Conservation (phyloP, 2,329 filamentous ascomycete genomes). For the Fusarium gaditjirri region DNA sequence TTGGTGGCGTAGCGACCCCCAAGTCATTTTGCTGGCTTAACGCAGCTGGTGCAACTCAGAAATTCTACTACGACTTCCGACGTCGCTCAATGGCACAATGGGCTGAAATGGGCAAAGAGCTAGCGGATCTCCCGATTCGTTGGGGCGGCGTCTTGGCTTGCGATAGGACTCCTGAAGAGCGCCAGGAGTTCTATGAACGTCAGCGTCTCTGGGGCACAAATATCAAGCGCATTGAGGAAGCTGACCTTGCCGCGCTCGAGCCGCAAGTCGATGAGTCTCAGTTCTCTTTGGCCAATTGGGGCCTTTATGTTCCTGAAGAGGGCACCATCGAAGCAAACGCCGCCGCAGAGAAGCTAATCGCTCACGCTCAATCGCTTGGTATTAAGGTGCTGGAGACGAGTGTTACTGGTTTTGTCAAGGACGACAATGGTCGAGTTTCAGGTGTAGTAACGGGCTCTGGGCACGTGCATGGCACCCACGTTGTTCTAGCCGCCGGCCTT, state of each 20-base stretch:
- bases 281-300: conserved; percentile 9
- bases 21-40: conserved; percentile 27
- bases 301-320: conserved; percentile 11
- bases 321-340: conserved; percentile 20
- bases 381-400: rapidly evolving
- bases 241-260: background rate
- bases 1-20: background rate
- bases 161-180: background rate
- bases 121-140: conserved; percentile 7
- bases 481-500: background rate
- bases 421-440: background rate
- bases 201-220: background rate
- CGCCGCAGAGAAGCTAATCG: background rate
- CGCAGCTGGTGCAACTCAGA: conserved; percentile 3
- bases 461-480: background rate
- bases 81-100: conserved; percentile 17
- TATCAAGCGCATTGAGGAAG: background rate
- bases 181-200: background rate
- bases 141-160: conserved; percentile 21
- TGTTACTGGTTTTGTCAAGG: background rate
- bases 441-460: background rate
- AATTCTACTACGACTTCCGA: conserved; percentile 18
- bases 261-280: background rate
- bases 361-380: background rate
- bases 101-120: conserved; percentile 9